phyloP scores from a whole-genome alignment of 2,329 filamentous ascomycete genomes.

The Lasiodiplodia gonubiensis region DNA sequence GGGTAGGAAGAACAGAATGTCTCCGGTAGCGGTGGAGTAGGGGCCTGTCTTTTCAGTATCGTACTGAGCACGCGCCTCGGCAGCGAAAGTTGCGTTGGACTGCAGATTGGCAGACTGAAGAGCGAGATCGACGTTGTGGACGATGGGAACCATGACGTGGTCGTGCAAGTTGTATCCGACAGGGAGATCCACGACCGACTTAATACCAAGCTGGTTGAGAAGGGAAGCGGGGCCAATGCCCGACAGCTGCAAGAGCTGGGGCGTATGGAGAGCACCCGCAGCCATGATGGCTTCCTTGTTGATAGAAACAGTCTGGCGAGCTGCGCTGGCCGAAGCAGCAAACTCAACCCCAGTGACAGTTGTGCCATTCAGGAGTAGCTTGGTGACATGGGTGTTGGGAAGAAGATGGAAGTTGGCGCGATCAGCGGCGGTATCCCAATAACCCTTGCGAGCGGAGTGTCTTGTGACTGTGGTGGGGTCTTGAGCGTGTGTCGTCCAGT shows the following conservation, averaged over 20 bases:
- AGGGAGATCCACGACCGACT: slow-evolving; percentile 36
- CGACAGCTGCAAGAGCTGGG: slow-evolving; percentile 39
- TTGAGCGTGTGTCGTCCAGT: slow-evolving; percentile 28
- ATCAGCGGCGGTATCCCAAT: slow-evolving; percentile 30
- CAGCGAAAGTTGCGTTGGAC: slow-evolving; percentile 15
- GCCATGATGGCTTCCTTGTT: slow-evolving; percentile 37
- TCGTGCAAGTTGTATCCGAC: slow-evolving; percentile 30
- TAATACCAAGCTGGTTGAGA: slow-evolving; percentile 33
- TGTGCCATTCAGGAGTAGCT: slow-evolving; percentile 10
- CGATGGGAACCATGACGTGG: slow-evolving; percentile 23
- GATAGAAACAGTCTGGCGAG: slow-evolving; percentile 30
- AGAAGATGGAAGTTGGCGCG: slow-evolving; percentile 35
- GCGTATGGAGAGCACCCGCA: slow-evolving; percentile 37
- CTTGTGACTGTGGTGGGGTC: slow-evolving; percentile 23
- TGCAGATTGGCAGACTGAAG: slow-evolving; percentile 9
- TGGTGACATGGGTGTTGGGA: slow-evolving; percentile 22
- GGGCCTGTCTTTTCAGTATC: slow-evolving; percentile 15
- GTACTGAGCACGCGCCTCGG: slow-evolving; percentile 17
- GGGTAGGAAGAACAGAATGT: slow-evolving; percentile 27
- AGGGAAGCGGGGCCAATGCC: slow-evolving; percentile 38
- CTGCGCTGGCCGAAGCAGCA: slow-evolving; percentile 5
- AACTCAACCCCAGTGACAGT: slow-evolving; percentile 11
- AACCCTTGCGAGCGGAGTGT: slow-evolving; percentile 28
- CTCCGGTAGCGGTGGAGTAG: slow-evolving; percentile 5
- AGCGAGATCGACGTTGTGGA: slow-evolving; percentile 17